These are phyloP conservation scores for Chlorella sorokiniana DNA, from an alignment of 139 green algal species.

Conservation along the genomic window DNA sequence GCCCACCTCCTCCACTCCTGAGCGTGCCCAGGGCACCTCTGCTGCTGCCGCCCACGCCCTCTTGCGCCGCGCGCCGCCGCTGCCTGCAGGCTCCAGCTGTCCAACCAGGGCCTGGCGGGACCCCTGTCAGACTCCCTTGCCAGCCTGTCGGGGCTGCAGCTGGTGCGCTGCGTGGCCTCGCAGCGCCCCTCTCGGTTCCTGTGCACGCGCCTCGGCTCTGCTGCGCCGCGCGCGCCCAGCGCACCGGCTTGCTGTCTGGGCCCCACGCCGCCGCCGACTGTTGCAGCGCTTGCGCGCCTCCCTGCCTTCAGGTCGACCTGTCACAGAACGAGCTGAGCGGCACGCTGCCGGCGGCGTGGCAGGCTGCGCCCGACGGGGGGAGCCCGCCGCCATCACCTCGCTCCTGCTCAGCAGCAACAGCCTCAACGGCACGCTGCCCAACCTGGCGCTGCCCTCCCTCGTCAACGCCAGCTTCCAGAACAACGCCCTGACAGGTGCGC, in stretches of 20 bases:
- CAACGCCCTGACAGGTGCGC: slow-evolving; percentile 24
- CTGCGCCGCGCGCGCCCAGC: too few relatives aligned
- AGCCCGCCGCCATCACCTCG: not conserved
- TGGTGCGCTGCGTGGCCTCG: not conserved
- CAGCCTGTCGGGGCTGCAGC: not conserved
- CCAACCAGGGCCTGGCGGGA: slow-evolving; percentile 1
- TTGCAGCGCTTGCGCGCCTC: not conserved
- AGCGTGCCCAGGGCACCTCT: not conserved
- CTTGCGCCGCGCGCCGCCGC: not conserved
- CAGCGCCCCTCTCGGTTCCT: not conserved
- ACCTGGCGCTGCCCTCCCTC: not conserved
- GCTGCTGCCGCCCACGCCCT: not conserved
- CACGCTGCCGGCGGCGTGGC: slow-evolving; percentile 12
- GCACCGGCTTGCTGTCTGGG: too few relatives aligned
- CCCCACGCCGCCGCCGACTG: not conserved
- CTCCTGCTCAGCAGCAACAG: slow-evolving; percentile 12
- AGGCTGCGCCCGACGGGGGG: not conserved
- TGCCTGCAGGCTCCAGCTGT: slow-evolving; percentile 20
- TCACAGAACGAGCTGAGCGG: slow-evolving; percentile 42
- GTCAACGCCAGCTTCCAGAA: not conserved
- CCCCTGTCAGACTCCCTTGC: slow-evolving; percentile 18
- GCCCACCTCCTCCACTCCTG: not conserved
- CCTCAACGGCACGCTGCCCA: not conserved
- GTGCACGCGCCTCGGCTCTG: too few relatives aligned
- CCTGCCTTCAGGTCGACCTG: slow-evolving; percentile 32